Base-by-base conservation (phyloP, 805 yeast genomes). In the Dipodascus albidus region DNA sequence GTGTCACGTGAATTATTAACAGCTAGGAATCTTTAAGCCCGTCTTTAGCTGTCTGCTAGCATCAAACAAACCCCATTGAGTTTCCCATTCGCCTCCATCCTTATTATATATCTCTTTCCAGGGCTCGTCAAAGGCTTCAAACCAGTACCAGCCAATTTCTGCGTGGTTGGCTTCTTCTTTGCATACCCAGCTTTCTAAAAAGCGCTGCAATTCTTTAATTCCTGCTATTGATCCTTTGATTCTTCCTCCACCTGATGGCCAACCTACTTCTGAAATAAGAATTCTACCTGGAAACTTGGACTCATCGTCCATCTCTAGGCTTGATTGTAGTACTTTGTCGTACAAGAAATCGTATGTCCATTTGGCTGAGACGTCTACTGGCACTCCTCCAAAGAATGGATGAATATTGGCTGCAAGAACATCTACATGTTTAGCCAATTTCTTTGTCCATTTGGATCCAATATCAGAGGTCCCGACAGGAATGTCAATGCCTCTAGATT, bases 51-150 rank as follows among this genome's bases (percentile, higher is more conserved):
- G 64, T 51, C 87, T 65, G 52, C 78, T 74, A 3, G 62, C 59
- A 1, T 74, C 70, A 59, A 83, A 81, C 4, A 83, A 54, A 0
- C 88, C 90, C 88, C 88, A 83, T 58, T 82, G 79, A 0, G 85
- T 74, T 60, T 83, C 88, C 87, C 87, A 82, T 53, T 65, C 66
- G 23, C 73, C 70, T 1, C 70, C 72, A 0, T 64, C 71, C 22
- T 74, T 75, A 60, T 79, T 74, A 63, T 75, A 81, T 0, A 78
- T 64, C 50, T 67, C 63, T 58, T 82, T 83, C 87, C 87, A 82
- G 0, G 86, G 85, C 61, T 81, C 86, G 67, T 83, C 87, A 66
- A 80, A 82, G 0, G 85, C 87, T 60, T 82, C 87, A 60, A 80
- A 81, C 67, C 74, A 82, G 56, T 71, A 82, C 79, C 83, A 82